Conservation (phyloP, 2,329 filamentous ascomycete genomes). For the Coniochaeta ligniaria region DNA sequence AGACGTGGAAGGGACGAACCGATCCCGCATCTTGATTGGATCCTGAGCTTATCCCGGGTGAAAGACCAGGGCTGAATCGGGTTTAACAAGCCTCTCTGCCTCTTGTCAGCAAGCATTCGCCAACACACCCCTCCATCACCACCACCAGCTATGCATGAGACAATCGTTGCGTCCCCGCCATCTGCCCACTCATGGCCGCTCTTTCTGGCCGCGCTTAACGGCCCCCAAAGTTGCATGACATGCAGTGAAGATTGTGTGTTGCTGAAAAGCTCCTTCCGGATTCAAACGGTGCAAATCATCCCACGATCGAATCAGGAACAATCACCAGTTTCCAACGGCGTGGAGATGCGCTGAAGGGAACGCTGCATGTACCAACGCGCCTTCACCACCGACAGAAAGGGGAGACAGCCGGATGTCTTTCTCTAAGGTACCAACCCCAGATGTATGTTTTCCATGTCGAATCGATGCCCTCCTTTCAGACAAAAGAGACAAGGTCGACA, state of each 20-base stretch:
- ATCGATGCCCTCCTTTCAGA: too few relatives aligned
- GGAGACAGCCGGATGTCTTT: too few relatives aligned
- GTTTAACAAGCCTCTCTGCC: too few relatives aligned
- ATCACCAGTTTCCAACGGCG: background rate
- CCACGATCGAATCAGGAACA: background rate
- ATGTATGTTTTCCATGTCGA: too few relatives aligned
- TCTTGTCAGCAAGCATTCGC: background rate
- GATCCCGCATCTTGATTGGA: background rate
- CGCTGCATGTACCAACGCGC: background rate
- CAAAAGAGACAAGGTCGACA: too few relatives aligned
- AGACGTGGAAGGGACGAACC: background rate
- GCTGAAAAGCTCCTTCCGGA: background rate
- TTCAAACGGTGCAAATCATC: background rate
- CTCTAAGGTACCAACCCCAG: too few relatives aligned
- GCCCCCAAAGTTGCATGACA: background rate
- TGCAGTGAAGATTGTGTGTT: background rate
- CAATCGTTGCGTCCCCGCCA: background rate
- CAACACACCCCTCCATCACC: background rate
- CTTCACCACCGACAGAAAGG: background rate
- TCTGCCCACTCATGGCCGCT: background rate
- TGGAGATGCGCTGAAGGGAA: background rate
- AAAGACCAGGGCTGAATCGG: background rate
- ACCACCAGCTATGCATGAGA: background rate
- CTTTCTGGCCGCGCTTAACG: constrained; percentile 2
- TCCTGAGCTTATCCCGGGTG: background rate